Conservation (phyloP, 208 protist genomes). For the Trichomonas gallinae region DNA sequence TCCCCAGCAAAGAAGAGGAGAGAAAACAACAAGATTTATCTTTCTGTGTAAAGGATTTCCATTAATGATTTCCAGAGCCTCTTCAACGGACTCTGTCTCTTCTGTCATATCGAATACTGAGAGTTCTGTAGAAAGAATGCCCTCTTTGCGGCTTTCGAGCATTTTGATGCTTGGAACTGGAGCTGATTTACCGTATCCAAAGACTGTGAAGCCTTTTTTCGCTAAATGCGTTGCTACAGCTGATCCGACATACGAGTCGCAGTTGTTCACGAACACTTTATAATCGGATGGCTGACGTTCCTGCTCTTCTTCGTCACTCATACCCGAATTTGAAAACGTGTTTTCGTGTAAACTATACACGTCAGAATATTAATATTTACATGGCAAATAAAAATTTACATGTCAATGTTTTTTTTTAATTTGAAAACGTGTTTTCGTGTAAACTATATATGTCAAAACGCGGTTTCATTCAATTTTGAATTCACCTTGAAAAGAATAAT, state of each 20-base stretch:
- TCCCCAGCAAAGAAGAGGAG: not conserved
- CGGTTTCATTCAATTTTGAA: too few species aligned
- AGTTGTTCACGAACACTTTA: not conserved
- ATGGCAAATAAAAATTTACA: too few species aligned
- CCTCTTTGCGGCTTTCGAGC: not conserved
- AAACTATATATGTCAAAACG: too few species aligned
- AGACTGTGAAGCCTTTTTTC: not conserved
- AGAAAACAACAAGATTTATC: not conserved
- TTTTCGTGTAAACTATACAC: too few species aligned
- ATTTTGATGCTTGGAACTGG: not conserved
- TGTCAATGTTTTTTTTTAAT: too few species aligned
- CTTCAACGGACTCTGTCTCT: not conserved
- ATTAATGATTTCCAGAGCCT: not conserved
- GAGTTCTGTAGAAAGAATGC: not conserved
- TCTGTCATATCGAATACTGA: not conserved
- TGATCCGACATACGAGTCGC: not conserved
- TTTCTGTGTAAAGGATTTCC: not conserved
- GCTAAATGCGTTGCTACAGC: not conserved
- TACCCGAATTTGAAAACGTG: not conserved
- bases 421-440: too few species aligned
- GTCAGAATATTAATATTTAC: too few species aligned
- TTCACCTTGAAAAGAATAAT: too few species aligned
- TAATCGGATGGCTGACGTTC: not conserved
- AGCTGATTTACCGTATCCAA: not conserved
- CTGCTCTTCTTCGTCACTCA: constrained; percentile 4